These are phyloP conservation scores for Bruguiera sexangula DNA, from an alignment of 345 rosid species.

Conservation along the genomic window DNA sequence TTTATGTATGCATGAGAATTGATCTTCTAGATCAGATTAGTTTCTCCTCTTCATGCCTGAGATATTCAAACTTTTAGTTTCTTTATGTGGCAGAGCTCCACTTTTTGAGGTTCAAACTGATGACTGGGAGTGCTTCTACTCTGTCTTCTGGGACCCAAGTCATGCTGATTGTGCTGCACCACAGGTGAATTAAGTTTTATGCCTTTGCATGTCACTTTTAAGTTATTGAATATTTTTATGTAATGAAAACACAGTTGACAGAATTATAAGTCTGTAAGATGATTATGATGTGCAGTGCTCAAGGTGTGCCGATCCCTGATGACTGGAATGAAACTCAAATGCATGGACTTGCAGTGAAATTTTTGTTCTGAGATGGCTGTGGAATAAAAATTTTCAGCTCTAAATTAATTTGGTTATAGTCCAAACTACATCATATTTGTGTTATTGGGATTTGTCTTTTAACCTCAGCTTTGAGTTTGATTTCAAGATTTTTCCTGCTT, in stretches of 20 bases:
- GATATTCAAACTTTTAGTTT: constrained; percentile 6
- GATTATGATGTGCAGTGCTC: no score
- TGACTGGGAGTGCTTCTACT: constrained; percentile 90
- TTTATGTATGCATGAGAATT: background rate
- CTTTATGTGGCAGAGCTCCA: constrained; percentile 70
- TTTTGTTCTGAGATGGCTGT: background rate
- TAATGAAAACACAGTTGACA: background rate
- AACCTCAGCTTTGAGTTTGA: background rate
- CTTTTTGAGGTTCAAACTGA: constrained; percentile 81
- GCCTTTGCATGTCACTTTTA: background rate
- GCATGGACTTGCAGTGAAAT: background rate
- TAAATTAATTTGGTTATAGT: background rate
- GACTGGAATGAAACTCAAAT: background rate
- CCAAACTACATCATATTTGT: background rate
- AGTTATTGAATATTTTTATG: background rate
- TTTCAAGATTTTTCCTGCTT: background rate
- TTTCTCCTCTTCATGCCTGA: constrained; percentile 1
- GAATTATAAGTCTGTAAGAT: no score
- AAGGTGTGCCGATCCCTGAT: no score
- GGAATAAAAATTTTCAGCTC: no score
- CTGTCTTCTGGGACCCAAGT: constrained; percentile 76
- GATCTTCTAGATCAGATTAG: background rate
- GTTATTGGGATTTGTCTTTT: background rate
- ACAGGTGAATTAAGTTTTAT: constrained; percentile 51
- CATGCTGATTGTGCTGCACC: constrained; percentile 89